Evolutionary conservation across 257 asterid genomes (phyloP).

Genomic region (Thymus mandschuricus): DNA sequence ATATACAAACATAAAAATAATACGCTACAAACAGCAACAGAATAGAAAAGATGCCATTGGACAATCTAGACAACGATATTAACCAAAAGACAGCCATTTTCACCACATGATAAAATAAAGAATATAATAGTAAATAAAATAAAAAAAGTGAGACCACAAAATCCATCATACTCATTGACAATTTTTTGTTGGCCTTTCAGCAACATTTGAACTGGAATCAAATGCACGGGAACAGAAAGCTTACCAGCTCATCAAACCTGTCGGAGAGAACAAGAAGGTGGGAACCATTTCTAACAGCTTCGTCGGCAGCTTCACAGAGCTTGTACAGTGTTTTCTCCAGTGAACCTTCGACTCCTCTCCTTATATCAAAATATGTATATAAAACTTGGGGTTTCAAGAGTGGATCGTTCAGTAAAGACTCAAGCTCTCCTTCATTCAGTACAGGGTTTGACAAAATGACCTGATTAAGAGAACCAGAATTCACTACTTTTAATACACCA

Average conservation of each 20-base stretch:
- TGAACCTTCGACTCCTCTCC: conserved; percentile 91
- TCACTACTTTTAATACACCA: conserved; percentile 24
- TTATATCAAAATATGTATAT: conserved; percentile 76
- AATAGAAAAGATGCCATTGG: not conserved
- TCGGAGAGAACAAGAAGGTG: conserved; percentile 97
- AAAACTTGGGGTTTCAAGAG: conserved; percentile 74
- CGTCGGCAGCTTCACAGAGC: conserved; percentile 99
- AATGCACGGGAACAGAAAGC: conserved; percentile 32
- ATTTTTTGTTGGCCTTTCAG: not conserved
- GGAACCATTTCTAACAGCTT: conserved; percentile 98
- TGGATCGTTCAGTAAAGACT: conserved; percentile 83
- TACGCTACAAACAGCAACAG: not conserved
- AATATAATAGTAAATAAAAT: not conserved
- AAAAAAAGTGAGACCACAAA: not conserved
- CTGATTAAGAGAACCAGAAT: conserved; percentile 42
- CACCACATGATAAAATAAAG: not conserved
- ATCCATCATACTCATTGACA: not conserved
- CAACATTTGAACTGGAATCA: conserved; percentile 24
- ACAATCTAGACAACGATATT: conserved; percentile 1
- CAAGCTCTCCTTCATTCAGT: conserved; percentile 96
- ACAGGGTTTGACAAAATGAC: conserved; percentile 87
- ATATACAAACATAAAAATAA: conserved; percentile 9
- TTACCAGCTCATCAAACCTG: conserved; percentile 92
- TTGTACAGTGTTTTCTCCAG: conserved; percentile 69
- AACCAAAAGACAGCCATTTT: not conserved